Base-by-base conservation (phyloP, 1,284 basidiomycete species). In the Schizophyllum commune region DNA sequence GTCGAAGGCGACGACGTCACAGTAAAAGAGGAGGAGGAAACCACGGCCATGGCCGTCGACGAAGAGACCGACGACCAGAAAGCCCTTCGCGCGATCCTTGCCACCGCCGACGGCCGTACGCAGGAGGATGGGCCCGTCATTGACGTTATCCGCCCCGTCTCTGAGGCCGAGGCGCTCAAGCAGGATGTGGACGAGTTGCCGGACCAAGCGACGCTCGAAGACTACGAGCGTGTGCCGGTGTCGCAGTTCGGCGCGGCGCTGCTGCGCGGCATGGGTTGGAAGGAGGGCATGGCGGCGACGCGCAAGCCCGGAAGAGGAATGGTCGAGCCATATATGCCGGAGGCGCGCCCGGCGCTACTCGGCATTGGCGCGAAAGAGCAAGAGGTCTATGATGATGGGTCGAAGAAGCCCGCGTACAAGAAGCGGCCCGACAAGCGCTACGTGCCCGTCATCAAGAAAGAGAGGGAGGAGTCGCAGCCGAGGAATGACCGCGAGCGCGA, bases 191-290 rank as follows among this genome's bases (percentile, higher is more conserved):
- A 80, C 21, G 85, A 85, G 17, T 82, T 95, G 5, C 94, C 93
- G 0, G 88, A 92, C 17, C 75, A 77, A 17, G 85, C 94, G 0
- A 86, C 89, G 0, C 75, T 94, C 9, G 88, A 92, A 0, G 96
- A 96, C 74, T 99, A 99, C 71, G 85, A 84, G 32, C 89, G 93
- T 2, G 85, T 98, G 0, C 96, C 96, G 0, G 88, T 99, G 20
- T 88, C 91, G 7, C 91, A 94, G 60, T 99, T 99, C 67, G 96
- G 97, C 9, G 88, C 91, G 5, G 96, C 96, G 5, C 83, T 99
- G 69, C 80, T 98, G 5, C 85, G 96, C 54, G 96, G 96, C 0
- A 98, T 99, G 96, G 96, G 96, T 3, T 98, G 95, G 94, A 89
- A 89, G 62, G 89, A 93, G 58, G 92, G 91, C 0, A 83, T 81